phyloP scores from a whole-genome alignment of 177 flowering plant species.

The Vitis hybrid region DNA sequence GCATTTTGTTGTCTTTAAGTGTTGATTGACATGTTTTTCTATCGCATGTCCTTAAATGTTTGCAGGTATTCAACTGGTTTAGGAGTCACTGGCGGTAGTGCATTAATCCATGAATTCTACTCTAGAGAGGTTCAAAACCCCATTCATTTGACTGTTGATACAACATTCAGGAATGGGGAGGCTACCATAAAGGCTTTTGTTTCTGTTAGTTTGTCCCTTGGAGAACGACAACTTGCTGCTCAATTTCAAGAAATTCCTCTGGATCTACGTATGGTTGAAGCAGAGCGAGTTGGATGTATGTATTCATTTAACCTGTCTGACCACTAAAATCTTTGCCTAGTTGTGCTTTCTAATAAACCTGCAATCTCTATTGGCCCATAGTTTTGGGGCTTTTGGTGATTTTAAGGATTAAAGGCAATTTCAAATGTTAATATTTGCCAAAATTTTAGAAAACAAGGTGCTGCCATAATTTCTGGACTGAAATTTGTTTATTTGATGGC shows the following conservation, averaged over 20 bases:
- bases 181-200: constrained; percentile 77
- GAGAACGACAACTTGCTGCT: constrained; percentile 81
- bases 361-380: too few species aligned
- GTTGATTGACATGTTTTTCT: not conserved
- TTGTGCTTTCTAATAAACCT: not conserved
- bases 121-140: constrained; percentile 87
- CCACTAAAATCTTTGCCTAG: not conserved
- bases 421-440: too few species aligned
- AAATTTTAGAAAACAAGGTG: too few species aligned
- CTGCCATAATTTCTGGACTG: too few species aligned
- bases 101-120: constrained; percentile 89
- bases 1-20: not conserved
- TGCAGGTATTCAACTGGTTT: constrained; percentile 94
- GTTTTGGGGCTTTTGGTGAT: too few species aligned
- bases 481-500: too few species aligned
- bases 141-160: constrained; percentile 87
- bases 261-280: constrained; percentile 85
- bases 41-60: not conserved
- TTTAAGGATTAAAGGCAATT: too few species aligned
- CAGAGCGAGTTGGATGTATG: constrained; percentile 91
- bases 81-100: constrained; percentile 92
- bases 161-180: constrained; percentile 75
- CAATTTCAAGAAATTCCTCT: constrained; percentile 93
- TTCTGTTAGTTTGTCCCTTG: constrained; percentile 66
- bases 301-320: constrained; percentile 7